phyloP scores from a whole-genome alignment of 257 asterid species.

The Nicotiana tabacum region DNA sequence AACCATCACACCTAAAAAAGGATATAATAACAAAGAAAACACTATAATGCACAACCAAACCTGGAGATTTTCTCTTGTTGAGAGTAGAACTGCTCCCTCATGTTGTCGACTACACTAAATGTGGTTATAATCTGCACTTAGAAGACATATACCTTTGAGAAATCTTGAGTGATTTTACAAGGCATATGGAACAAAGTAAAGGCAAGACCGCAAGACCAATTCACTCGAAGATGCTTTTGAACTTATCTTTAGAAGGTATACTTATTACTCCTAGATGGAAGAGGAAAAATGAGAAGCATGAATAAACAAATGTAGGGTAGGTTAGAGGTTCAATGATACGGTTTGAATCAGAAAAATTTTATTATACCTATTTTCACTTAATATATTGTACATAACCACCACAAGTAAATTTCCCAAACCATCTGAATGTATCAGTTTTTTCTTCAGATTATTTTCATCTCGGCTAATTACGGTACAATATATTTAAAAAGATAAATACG shows the following conservation, averaged over 20 bases:
- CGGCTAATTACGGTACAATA: neutral
- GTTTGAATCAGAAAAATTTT: too few species aligned
- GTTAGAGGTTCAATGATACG: neutral
- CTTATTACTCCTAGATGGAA: neutral
- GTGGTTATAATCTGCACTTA: conserved; percentile 65
- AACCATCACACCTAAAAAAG: neutral
- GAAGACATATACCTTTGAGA: neutral
- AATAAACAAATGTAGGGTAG: neutral
- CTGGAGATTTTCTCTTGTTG: conserved; percentile 60
- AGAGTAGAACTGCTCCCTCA: conserved; percentile 76
- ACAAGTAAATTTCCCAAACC: neutral
- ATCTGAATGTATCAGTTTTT: neutral
- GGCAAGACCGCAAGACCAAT: neutral
- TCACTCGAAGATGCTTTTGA: neutral
- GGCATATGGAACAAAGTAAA: neutral
- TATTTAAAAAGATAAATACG: neutral
- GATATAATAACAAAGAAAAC: conserved; percentile 11
- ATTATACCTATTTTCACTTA: neutral
- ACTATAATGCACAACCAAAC: conserved; percentile 28
- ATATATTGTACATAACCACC: neutral
- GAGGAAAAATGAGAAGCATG: neutral
- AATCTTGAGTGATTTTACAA: neutral
- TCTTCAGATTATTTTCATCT: neutral
- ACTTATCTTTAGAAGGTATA: neutral
- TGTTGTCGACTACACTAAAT: conserved; percentile 86